phyloP scores from a whole-genome alignment of 768 basidiomycete species.

The Infundibulicybe gibba region DNA sequence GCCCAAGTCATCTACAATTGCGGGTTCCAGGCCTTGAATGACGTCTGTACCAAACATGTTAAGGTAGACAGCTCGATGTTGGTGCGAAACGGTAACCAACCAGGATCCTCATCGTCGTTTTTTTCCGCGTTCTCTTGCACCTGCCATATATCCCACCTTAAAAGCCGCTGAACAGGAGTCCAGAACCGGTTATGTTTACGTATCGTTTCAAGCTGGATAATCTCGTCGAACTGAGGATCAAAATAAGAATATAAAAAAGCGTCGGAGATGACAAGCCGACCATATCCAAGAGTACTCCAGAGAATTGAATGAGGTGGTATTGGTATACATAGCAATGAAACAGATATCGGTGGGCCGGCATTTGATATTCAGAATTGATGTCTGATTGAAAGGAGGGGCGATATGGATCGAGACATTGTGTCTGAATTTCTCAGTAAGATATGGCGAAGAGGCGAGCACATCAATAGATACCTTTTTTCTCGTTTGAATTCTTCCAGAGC shows the following conservation, averaged over 20 bases:
- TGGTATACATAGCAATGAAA: conserved; percentile 78
- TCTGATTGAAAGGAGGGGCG: conserved; percentile 40
- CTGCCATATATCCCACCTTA: conserved; percentile 42
- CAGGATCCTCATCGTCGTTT: conserved; percentile 73
- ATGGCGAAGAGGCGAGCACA: background rate
- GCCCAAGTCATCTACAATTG: conserved; percentile 47
- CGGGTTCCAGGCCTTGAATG: conserved; percentile 53
- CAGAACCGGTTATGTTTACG: conserved; percentile 43
- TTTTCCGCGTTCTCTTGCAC: conserved; percentile 37
- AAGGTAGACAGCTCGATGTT: background rate
- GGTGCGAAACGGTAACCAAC: conserved; percentile 17
- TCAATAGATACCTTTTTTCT: conserved; percentile 41
- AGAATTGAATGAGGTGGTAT: conserved; percentile 42
- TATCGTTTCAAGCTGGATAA: conserved; percentile 50
- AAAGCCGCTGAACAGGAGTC: conserved; percentile 47
- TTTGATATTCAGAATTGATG: conserved; percentile 26
- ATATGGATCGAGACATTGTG: conserved; percentile 62
- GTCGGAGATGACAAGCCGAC: conserved; percentile 17
- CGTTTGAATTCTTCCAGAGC: conserved; percentile 44
- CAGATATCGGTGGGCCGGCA: conserved; percentile 63
- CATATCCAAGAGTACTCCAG: conserved; percentile 35
- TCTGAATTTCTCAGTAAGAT: conserved; percentile 15
- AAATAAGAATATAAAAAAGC: background rate
- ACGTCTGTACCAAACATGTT: conserved; percentile 22
- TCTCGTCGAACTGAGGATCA: conserved; percentile 52